phyloP scores from a whole-genome alignment of 139 green algal species.

The Gonium pectorale region DNA sequence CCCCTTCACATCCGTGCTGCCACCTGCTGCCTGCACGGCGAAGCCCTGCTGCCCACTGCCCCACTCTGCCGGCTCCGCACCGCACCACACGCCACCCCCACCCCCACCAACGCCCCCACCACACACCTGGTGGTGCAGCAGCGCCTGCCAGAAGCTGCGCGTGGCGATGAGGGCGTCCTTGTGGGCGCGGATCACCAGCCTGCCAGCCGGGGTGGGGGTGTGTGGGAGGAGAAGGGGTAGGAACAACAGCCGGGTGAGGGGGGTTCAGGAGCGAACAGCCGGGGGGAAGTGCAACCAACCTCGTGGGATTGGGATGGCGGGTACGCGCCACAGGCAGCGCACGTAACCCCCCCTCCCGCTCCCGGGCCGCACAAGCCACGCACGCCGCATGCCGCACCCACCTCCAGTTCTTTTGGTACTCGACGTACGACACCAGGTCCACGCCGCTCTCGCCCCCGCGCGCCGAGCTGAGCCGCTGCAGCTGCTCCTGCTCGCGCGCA shows the following conservation, averaged over 20 bases:
- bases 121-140: constrained; percentile 47
- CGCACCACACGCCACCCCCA: background rate
- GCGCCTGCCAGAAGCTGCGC: constrained; percentile 63
- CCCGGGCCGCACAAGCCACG: background rate
- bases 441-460: constrained; percentile 36
- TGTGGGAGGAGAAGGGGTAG: background rate
- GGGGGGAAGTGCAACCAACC: no score
- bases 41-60: no score
- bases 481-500: constrained; percentile 47
- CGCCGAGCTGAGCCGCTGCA: constrained; percentile 36
- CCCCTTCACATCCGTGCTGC: no score
- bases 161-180: constrained; percentile 52
- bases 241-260: no score
- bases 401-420: constrained; percentile 66
- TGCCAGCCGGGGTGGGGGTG: background rate
- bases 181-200: constrained; percentile 47
- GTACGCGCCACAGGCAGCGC: no score
- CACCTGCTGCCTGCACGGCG: no score
- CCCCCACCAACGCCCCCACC: background rate
- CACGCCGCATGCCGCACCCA: background rate
- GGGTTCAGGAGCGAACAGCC: no score
- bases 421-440: constrained; percentile 67
- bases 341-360: no score
- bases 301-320: no score
- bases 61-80: no score